Percentiles rank a stretch among this genome's conserved stretches.
Evolutionary conservation across 108 stramenopile species (phyloP).

Genomic region (Mediolabrus comicus): DNA sequence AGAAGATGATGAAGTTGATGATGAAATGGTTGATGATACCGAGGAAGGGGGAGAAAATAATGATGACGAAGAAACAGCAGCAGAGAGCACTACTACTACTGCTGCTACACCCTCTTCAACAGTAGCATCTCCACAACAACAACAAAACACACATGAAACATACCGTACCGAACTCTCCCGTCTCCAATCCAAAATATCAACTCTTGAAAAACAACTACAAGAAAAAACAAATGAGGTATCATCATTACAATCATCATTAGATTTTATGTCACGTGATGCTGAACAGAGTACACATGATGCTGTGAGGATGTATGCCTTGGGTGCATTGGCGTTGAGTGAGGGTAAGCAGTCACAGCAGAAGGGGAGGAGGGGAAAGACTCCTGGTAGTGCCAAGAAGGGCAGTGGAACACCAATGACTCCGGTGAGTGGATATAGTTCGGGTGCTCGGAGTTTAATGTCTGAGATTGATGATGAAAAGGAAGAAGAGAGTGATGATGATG

Average conservation of each 20-base stretch:
- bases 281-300: conserved; percentile 47
- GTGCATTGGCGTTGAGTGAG: conserved; percentile 45
- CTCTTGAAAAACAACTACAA: conserved; percentile 15
- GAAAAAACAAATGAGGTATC: conserved; percentile 24
- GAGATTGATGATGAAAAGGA: conserved; percentile 21
- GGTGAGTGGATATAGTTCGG: not conserved
- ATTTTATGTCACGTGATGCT: conserved; percentile 43
- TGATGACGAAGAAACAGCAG: not conserved
- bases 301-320: conserved; percentile 48
- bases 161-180: conserved; percentile 34
- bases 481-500: conserved; percentile 1
- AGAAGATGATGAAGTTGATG: not conserved
- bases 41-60: not conserved
- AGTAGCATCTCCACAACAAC: not conserved
- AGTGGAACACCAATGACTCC: not conserved
- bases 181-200: conserved; percentile 23
- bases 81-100: not conserved
- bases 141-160: conserved; percentile 14
- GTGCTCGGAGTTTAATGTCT: conserved; percentile 7
- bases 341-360: conserved; percentile 5
- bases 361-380: not conserved
- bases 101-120: not conserved
- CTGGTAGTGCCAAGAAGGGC: not conserved
- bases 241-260: conserved; percentile 40
- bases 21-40: not conserved